These are phyloP conservation scores for Alnus glutinosa DNA, from an alignment of 306 rosid species.

Conservation along the genomic window DNA sequence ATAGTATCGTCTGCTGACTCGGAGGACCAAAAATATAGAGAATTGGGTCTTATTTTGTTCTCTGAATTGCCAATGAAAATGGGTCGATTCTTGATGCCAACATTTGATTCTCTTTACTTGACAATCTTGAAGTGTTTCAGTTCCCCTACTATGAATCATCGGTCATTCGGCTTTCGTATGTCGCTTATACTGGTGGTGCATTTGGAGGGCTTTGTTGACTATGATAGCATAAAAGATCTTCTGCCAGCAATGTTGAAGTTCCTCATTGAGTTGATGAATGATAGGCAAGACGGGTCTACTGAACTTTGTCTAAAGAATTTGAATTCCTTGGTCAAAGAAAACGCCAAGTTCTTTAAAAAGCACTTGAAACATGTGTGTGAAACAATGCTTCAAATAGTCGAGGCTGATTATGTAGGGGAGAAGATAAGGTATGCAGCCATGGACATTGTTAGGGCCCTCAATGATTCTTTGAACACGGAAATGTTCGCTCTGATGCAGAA, in stretches of 20 bases:
- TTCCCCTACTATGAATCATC: not conserved
- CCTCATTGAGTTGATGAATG: not conserved
- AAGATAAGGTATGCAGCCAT: not conserved
- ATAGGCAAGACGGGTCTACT: not conserved
- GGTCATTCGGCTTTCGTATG: constrained; percentile 7
- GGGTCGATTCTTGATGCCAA: not conserved
- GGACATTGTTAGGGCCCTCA: constrained; percentile 8
- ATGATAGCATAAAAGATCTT: not conserved
- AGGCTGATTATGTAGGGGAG: not conserved
- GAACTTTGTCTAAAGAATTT: not conserved
- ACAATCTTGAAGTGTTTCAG: not conserved
- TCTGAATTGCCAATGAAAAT: not conserved
- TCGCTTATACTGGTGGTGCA: not conserved
- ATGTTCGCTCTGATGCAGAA: not conserved
- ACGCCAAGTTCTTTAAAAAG: not conserved
- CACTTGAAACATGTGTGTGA: not conserved
- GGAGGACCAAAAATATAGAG: not conserved
- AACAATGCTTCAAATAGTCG: constrained; percentile 16
- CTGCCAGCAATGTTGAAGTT: not conserved
- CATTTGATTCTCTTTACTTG: not conserved
- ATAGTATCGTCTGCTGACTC: not conserved
- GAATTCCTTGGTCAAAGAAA: not conserved
- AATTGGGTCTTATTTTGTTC: constrained; percentile 20
- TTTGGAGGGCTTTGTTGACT: not conserved
- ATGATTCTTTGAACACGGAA: not conserved